Evolutionary conservation across 208 protist species (phyloP).

Genomic region (Leptomonas pyrrhocoris): DNA sequence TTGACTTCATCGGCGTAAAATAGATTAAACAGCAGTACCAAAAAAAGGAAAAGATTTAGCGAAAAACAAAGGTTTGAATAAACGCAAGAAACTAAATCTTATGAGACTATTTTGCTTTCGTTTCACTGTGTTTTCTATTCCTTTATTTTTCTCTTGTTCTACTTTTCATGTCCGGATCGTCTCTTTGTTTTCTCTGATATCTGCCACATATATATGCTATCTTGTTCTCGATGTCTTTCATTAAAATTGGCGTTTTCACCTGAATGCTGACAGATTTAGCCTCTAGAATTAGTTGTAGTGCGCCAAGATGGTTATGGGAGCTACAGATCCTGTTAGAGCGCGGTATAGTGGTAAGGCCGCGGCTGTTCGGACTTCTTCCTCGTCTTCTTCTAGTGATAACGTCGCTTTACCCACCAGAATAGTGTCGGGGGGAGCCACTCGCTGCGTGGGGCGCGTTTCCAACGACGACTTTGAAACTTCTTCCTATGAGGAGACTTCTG

Average conservation of each 20-base stretch:
- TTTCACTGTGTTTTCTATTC: too few species aligned
- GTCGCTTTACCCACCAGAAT: conserved; percentile 20
- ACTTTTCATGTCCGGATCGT: not conserved
- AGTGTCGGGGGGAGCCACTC: conserved; percentile 10
- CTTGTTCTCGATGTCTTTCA: not conserved
- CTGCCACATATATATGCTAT: not conserved
- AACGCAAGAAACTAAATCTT: too few species aligned
- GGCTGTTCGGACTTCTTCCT: conserved; percentile 7
- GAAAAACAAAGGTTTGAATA: not conserved
- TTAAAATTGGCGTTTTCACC: not conserved
- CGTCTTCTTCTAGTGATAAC: conserved; percentile 22
- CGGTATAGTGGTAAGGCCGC: not conserved
- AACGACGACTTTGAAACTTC: conserved; percentile 41
- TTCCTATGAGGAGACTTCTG: conserved; percentile 29
- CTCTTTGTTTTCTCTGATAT: not conserved
- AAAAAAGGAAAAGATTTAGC: not conserved
- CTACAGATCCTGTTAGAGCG: not conserved
- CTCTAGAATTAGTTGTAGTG: not conserved
- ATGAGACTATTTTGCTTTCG: too few species aligned
- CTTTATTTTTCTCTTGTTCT: not conserved
- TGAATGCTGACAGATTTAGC: too few species aligned
- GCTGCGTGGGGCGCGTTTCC: conserved; percentile 22
- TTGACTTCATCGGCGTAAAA: too few species aligned
- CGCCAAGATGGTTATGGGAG: conserved; percentile 5
- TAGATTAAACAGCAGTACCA: too few species aligned